Evolutionary conservation across 768 basidiomycete genomes (phyloP), one percentile per base, ranked within the genome.

Genomic region (Boletus vermiculosoides): DNA sequence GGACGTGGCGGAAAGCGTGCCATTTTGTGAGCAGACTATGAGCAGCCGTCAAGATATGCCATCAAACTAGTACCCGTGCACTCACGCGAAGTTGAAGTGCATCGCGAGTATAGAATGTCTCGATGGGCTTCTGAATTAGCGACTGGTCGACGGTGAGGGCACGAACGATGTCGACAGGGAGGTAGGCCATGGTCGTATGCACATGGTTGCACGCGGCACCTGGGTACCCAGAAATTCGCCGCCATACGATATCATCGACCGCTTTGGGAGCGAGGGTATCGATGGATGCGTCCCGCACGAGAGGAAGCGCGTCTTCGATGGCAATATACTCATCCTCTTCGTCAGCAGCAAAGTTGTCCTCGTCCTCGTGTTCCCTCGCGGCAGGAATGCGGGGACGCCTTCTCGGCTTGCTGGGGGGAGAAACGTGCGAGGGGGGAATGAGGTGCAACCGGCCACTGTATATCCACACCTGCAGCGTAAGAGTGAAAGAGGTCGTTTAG

Each of bases 21-120:
- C 95, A 98, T 97, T 58, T 86, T 83, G 68, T 95, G 88, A 12
- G 89, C 92, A 39, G 87, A 82, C 94, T 96, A 61, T n/a, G 47
- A 25, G 16, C 39, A n/a, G 30, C 50, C 13, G 45, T 63, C 57
- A 59, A 51, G 30, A 50, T 30, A 51, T 11, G 47, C 8, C 9
- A 33, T 30, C 42, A 44, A 31, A 36, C 45, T 40, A 37, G 46
- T 25, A n/a, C 37, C 33, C 37, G 4, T 22, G 34, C 42, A 71
- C 86, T 72, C 72, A 96, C 92, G 39, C 94, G 85, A 52, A 98
- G 76, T 70, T 95, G 94, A 15, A 88, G 77, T 1, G 91, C 90
- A 76, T 98, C 97, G 52, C 97, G 82, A 4, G 94, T 97, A 71
- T 99, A 99, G 71, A 99, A 99, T 5, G 90, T 82, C 72, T 95